phyloP scores from a whole-genome alignment of 768 basidiomycete species.

The Suillus ampliporus region DNA sequence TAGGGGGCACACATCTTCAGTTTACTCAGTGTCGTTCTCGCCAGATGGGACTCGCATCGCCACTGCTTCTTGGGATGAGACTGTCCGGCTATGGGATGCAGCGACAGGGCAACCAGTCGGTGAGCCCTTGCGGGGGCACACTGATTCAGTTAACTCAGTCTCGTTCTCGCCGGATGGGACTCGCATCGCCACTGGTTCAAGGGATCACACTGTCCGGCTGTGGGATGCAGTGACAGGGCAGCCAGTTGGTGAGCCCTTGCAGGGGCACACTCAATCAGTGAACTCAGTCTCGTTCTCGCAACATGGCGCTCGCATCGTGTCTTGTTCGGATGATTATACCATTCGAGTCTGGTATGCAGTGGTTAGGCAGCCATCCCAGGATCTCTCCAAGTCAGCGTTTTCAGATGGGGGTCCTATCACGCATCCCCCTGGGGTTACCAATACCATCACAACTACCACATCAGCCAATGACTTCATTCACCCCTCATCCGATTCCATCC shows the following conservation, averaged over 20 bases:
- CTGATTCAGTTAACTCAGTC: slow-evolving; percentile 14
- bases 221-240: slow-evolving; percentile 10
- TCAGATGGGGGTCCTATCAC: no score
- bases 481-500: slow-evolving; percentile 1
- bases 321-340: slow-evolving; percentile 4
- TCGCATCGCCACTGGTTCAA: slow-evolving; percentile 16
- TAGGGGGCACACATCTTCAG: no score
- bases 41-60: slow-evolving; percentile 14
- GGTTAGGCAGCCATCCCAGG: background rate
- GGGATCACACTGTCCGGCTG: slow-evolving; percentile 12
- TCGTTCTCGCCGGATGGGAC: slow-evolving; percentile 24
- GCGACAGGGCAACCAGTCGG: slow-evolving; percentile 12
- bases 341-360: slow-evolving; percentile 13
- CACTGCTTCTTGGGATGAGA: slow-evolving; percentile 15
- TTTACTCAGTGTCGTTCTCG: no score
- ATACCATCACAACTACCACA: background rate
- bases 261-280: slow-evolving; percentile 7
- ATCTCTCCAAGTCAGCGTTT: no score
- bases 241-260: background rate
- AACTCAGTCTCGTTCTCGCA: slow-evolving; percentile 3
- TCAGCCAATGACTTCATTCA: slow-evolving; percentile 2
- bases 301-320: slow-evolving; percentile 9
- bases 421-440: background rate
- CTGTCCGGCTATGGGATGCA: slow-evolving; percentile 18
- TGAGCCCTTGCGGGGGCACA: slow-evolving; percentile 17